Evolutionary conservation across 768 basidiomycete genomes (phyloP).

Genomic region (Hebeloma cylindrosporum): DNA sequence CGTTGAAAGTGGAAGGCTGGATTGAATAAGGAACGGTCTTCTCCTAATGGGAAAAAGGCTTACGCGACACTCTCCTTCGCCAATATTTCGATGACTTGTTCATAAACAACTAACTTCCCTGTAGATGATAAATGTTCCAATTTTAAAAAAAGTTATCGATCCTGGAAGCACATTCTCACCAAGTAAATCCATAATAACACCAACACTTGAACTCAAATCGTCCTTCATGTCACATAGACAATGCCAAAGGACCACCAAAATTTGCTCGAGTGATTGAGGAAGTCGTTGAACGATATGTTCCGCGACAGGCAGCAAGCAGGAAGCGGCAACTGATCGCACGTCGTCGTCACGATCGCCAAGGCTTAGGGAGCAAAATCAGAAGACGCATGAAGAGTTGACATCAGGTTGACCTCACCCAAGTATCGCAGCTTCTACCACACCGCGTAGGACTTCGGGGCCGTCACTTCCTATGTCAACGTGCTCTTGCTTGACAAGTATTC

Average conservation of each 20-base stretch:
- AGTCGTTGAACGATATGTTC: constrained; percentile 74
- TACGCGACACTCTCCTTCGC: constrained; percentile 71
- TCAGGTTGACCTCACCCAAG: constrained; percentile 64
- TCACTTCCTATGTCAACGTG: constrained; percentile 36
- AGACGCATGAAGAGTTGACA: neutral
- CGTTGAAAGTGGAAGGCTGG: constrained; percentile 74
- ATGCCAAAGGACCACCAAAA: constrained; percentile 86
- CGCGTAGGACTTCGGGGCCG: constrained; percentile 63
- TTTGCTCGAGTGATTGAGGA: constrained; percentile 65
- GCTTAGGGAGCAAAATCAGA: constrained; percentile 37
- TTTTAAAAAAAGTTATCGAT: neutral
- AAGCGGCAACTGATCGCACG: constrained; percentile 92
- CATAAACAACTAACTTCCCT: constrained; percentile 84
- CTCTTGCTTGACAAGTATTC: constrained; percentile 35
- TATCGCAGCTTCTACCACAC: constrained; percentile 88
- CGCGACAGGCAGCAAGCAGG: constrained; percentile 88
- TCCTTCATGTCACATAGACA: constrained; percentile 94
- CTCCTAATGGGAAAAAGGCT: constrained; percentile 34
- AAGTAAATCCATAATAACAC: constrained; percentile 96
- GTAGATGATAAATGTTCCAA: constrained; percentile 9
- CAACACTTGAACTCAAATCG: constrained; percentile 94
- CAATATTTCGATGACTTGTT: constrained; percentile 74
- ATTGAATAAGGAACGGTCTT: no score
- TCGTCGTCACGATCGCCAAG: constrained; percentile 93
- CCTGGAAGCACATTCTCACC: constrained; percentile 48